These are phyloP conservation scores for Aspergillus tubingensis DNA, from an alignment of 2,329 filamentous ascomycete genomes.

Conservation along the genomic window DNA sequence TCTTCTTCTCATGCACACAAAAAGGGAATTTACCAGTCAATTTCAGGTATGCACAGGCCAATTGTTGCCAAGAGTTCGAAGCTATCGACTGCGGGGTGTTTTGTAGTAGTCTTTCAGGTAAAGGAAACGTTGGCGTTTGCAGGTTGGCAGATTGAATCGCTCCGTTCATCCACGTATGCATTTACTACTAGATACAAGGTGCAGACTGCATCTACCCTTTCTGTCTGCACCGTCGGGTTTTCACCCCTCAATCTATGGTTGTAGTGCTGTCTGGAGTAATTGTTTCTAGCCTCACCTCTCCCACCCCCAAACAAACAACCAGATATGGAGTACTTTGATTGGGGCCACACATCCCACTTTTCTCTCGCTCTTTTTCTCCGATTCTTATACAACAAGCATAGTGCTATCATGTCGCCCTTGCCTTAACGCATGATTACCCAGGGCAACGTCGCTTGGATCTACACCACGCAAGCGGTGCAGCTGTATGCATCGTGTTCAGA, in stretches of 20 bases:
- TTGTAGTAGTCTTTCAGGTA: not conserved
- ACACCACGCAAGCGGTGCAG: not conserved
- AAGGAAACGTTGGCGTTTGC: not conserved
- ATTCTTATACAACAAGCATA: not conserved
- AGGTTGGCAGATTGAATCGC: not conserved
- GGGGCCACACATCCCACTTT: not conserved
- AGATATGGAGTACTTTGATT: not conserved
- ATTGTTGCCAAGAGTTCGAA: not conserved
- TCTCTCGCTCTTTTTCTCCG: not conserved
- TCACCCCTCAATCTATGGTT: not conserved
- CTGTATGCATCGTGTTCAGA: not conserved
- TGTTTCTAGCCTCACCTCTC: not conserved
- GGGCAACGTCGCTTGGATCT: not conserved
- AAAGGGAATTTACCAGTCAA: not conserved
- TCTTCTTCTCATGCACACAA: not conserved
- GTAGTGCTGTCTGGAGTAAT: not conserved
- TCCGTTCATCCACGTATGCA: slow-evolving; percentile 1
- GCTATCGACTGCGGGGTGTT: not conserved
- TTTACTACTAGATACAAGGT: no score
- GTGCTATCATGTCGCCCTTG: not conserved
- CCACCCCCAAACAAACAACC: not conserved
- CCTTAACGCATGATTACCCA: not conserved
- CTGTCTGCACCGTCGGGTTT: not conserved
- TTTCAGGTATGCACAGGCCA: not conserved
- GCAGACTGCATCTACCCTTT: not conserved